phyloP scores from a whole-genome alignment of 2,329 filamentous ascomycete species.

The Rhynchosporium graminicola region DNA sequence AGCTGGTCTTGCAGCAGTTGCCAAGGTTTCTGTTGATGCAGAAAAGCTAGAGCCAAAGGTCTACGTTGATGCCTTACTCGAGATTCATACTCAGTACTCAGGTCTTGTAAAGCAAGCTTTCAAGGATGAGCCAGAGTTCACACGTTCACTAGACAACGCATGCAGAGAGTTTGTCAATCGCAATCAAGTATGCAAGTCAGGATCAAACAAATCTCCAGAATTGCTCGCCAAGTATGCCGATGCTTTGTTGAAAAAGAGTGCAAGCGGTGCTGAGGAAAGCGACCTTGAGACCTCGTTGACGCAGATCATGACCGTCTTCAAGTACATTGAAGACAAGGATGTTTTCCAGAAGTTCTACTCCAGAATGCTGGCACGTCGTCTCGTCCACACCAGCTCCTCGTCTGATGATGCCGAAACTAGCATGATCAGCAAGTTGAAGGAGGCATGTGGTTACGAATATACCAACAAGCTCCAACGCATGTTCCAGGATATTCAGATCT shows the following conservation, averaged over 20 bases:
- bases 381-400: constrained; percentile 93
- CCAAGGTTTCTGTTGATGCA: constrained; percentile 85
- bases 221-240: constrained; percentile 95
- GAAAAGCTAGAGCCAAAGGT: constrained; percentile 94
- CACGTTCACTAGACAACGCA: constrained; percentile 91
- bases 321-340: constrained; percentile 99
- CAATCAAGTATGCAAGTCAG: constrained; percentile 92
- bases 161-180: constrained; percentile 98
- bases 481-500: constrained; percentile 99
- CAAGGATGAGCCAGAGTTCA: constrained; percentile 94
- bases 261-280: constrained; percentile 88
- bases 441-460: constrained; percentile 98
- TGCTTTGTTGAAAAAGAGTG: constrained; percentile 86
- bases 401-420: constrained; percentile 97
- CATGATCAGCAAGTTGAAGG: constrained; percentile 99
- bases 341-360: constrained; percentile 99
- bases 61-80: constrained; percentile 91
- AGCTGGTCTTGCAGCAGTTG: constrained; percentile 82
- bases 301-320: constrained; percentile 99
- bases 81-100: constrained; percentile 92
- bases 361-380: constrained; percentile 88
- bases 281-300: constrained; percentile 86
- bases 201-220: constrained; percentile 92
- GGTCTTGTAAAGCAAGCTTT: constrained; percentile 90
- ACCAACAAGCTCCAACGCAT: constrained; percentile 99